Base-by-base conservation (phyloP, 148 eudicot species). In the Rhododendron molle region DNA sequence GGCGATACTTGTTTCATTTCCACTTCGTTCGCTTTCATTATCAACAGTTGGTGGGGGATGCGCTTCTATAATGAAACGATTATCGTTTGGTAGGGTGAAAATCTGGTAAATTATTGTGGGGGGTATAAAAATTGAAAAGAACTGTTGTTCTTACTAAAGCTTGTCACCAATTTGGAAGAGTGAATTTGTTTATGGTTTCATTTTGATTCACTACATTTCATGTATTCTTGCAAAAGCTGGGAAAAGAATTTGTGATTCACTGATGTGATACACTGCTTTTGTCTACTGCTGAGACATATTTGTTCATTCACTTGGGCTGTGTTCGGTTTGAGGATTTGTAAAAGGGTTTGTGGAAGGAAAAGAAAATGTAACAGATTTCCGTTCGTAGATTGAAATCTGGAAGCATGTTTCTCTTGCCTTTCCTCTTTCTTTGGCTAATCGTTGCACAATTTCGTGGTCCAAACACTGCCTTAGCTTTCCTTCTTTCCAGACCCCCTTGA, bases 31-130 rank as follows among this genome's bases (percentile, higher is more conserved):
- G 30, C 88, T 71, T 28, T 28, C 28, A 32, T 85, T 28, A 71
- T 52, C 80, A 83, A 85, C 26, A 47, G 62, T 84, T 52, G 36
- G 14, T 38, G 28, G 43, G 80, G 67, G 56, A 38, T 36, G 26
- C 67, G 28, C 67, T 85, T 85, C 21, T 47, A 65, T 67, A 67
- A 26, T 26, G 73, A 32, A 52, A 44, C 18, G 20, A 8, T 76
- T 69, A 36, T 56, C 56, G 60, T 69, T 76, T 7, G 44, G 72
- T 76, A 47, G 86, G 81, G 18, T 38, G 81, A 34, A 80, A 36
- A 71, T 76, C 58, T 71, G 83, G 85, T 86, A 84, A 82, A 71
- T 88, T 67, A 85, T 90, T 71, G 76, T 71, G 88, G 87, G 87
- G 76, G 76, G 76, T 88, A 90, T 82, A 88, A 83, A 87, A 78